Base-by-base conservation (phyloP, 495 filamentous ascomycete species). In the Thermochaetoides thermophila region DNA sequence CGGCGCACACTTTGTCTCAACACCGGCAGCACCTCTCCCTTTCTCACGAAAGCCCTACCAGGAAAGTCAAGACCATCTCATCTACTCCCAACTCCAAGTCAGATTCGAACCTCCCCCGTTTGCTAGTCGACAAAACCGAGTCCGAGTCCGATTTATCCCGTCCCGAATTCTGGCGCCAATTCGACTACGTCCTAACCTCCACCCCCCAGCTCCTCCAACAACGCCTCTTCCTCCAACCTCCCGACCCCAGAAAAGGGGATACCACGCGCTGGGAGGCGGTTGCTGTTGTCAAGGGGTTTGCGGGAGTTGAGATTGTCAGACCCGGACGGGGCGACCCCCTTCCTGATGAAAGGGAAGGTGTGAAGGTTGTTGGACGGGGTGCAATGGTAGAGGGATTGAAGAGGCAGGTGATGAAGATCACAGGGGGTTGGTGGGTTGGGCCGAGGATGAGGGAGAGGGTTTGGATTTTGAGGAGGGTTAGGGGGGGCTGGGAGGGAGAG, bases 161-260 rank as follows among this genome's bases (percentile, higher is more conserved):
- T 17, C 68, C 74, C 2, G 40, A 53, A 3, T 96, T 95, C 55
- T 96, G 87, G 89, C 55, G 65, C 3, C 56, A 61, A 17, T 85
- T 94, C 38, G 79, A 93, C 45, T 99, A 84, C 45, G 73, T 72
- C 5, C 63, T 96, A 5, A 66, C 77, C 7, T 82, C 89, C 57
- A 57, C 72, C 14, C 76, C 75, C 39, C 43, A 6, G 9, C 26
- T 5, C 26, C 9, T 28, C 26, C n/a, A n/a, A n/a, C n/a, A n/a
- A n/a, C n/a, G n/a, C n/a, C 7, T 12, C 26, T 8, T 5, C n/a
- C 7, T 28, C 7, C 5, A 7, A 7, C 9, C 5, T 5, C 7
- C 26, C 7, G 26, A 28, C n/a, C 5, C 9, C 7, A 19, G 35
- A 48, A 17, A 19, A 14, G 7, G 22, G 27, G 9, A 21, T 20